phyloP scores from a whole-genome alignment of 2,329 filamentous ascomycete genomes.

The Aaosphaeria arxii region DNA sequence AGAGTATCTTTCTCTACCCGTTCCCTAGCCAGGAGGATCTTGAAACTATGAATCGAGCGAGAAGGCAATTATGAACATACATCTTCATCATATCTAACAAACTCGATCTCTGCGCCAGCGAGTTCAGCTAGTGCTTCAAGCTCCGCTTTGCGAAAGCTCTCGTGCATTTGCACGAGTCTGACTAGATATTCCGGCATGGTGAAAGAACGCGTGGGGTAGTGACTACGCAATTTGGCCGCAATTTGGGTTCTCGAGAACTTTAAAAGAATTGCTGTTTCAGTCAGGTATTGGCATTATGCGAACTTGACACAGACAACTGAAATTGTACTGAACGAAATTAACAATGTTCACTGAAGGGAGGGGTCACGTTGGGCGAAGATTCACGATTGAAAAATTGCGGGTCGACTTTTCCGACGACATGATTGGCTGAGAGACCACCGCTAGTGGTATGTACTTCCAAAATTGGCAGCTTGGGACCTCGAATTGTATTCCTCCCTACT shows the following conservation, averaged over 20 bases:
- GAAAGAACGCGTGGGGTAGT: background rate
- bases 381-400: too few relatives aligned
- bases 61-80: conserved; percentile 50
- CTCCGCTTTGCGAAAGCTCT: conserved; percentile 86
- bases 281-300: background rate
- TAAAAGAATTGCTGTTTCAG: background rate
- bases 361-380: too few relatives aligned
- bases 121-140: conserved; percentile 74
- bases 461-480: background rate
- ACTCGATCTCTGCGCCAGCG: conserved; percentile 65
- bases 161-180: conserved; percentile 83
- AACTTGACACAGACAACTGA: too few relatives aligned
- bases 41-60: too few relatives aligned
- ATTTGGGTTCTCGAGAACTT: background rate
- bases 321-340: too few relatives aligned
- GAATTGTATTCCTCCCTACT: background rate
- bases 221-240: background rate
- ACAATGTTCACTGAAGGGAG: too few relatives aligned
- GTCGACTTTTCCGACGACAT: too few relatives aligned
- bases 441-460: too few relatives aligned
- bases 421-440: too few relatives aligned
- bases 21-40: background rate
- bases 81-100: conserved; percentile 71
- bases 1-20: too few relatives aligned
- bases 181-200: conserved; percentile 70